Percentiles rank a stretch among this genome's conserved stretches.
Conservation (phyloP, 257 asterid species). For the Dorcoceras hygrometricum region DNA sequence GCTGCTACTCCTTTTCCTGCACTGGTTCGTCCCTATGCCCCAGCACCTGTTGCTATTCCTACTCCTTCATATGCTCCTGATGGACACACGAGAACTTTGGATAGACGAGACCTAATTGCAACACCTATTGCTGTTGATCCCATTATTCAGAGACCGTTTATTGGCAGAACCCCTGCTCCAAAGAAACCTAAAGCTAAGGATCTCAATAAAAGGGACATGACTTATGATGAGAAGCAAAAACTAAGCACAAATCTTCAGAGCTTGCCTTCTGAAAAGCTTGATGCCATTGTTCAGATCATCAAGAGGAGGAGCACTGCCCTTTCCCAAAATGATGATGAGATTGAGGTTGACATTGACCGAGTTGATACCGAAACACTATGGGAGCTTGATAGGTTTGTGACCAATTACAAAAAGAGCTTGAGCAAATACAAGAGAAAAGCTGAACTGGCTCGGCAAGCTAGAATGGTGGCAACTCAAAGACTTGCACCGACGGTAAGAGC, state of each 20-base stretch:
- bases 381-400: slow-evolving; percentile 98
- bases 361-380: slow-evolving; percentile 94
- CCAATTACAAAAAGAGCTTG: slow-evolving; percentile 84
- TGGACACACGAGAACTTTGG: slow-evolving; percentile 41
- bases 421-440: slow-evolving; percentile 92
- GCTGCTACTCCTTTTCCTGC: slow-evolving; percentile 23
- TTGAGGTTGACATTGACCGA: slow-evolving; percentile 90
- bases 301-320: slow-evolving; percentile 74
- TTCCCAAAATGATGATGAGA: slow-evolving; percentile 82
- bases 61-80: slow-evolving; percentile 31
- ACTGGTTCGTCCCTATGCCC: slow-evolving; percentile 6
- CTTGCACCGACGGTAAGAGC: slow-evolving; percentile 42
- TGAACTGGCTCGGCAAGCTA: slow-evolving; percentile 72
- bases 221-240: slow-evolving; percentile 89
- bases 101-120: slow-evolving; percentile 44
- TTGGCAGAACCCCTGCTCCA: slow-evolving; percentile 68
- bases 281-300: slow-evolving; percentile 85
- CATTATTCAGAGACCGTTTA: slow-evolving; percentile 42
- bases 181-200: slow-evolving; percentile 97
- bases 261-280: slow-evolving; percentile 86
- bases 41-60: slow-evolving; percentile 27
- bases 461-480: slow-evolving; percentile 42
- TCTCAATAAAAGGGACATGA: slow-evolving; percentile 89
- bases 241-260: slow-evolving; percentile 85
- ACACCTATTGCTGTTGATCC: slow-evolving; percentile 43